Base-by-base conservation (phyloP, 163 green algal genomes). In the Botryococcus braunii region DNA sequence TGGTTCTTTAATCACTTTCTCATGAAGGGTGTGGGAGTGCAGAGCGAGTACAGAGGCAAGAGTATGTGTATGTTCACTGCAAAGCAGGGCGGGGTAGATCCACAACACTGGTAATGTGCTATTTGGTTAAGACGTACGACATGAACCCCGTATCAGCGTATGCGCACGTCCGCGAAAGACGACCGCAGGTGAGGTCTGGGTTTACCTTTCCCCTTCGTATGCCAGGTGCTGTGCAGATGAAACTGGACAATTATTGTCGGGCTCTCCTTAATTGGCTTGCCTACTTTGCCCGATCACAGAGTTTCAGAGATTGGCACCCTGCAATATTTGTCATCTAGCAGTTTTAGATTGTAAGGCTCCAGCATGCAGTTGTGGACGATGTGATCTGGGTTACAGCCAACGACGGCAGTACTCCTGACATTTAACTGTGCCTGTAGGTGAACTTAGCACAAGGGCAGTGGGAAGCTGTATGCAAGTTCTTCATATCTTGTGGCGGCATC, bases 51-150 rank as follows among this genome's bases (percentile, higher is more conserved):
- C 11, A 31, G 41, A 4, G 48, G 4, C 43, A 56, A n/a, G 36
- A 63, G 55, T 40, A 49, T 29, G 61, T 47, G n/a, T 75, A 75
- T 27, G 69, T 75, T 40, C 69, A 75, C 69, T 75, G 69, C 69
- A 75, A 75, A 40, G 69, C 69, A 11, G 69, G 69, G 6, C 62
- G 69, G 3, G 69, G 69, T 2, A 55, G 69, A 39, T 64, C 38
- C 62, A 69, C 62, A 11, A 71, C 60, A 29, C 62, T 75, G 40
- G 69, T 75, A 43, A 23, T 75, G n/a, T 75, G 69, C 69, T 75
- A 75, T 56, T 55, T 75, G 55, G 47, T 75, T 17, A 43, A 40
- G 17, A 8, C 63, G 1, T 25, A 34, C 36, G 21, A 43, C 32
- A 64, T 69, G 62, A 48, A 27, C 6, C 69, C 69, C 2, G 38